Evolutionary conservation across 129 eudicot genomes (phyloP).

Genomic region (Artemisia annua): DNA sequence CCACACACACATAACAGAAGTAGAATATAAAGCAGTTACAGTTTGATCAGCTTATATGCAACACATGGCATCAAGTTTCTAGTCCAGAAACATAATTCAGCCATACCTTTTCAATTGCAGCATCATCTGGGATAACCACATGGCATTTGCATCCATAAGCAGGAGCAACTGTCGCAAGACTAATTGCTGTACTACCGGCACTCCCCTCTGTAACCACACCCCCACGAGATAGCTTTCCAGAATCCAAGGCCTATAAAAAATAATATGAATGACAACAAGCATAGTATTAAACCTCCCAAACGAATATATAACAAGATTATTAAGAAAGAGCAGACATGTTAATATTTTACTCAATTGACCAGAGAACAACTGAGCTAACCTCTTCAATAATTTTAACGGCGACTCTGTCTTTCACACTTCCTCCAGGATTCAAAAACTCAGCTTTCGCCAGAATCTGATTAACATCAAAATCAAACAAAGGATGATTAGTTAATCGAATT

Average conservation of each 20-base stretch:
- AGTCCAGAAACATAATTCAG: background rate
- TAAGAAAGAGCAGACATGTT: background rate
- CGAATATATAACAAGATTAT: background rate
- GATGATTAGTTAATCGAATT: constrained; percentile 1
- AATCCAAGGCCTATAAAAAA: constrained; percentile 67
- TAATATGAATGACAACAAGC: no score
- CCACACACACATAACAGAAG: background rate
- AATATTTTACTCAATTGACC: no score
- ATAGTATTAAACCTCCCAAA: background rate
- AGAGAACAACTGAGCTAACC: constrained; percentile 40
- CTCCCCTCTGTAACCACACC: constrained; percentile 98
- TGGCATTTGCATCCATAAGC: constrained; percentile 98
- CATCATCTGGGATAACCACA: constrained; percentile 99
- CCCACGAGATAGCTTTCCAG: constrained; percentile 68
- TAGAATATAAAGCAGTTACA: background rate
- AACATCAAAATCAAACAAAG: background rate
- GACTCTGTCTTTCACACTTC: constrained; percentile 97
- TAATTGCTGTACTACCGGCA: constrained; percentile 99
- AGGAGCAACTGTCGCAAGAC: constrained; percentile 98
- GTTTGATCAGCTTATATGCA: background rate
- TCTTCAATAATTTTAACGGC: constrained; percentile 87
- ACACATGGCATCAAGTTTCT: constrained; percentile 1
- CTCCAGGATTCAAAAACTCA: constrained; percentile 97
- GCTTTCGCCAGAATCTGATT: constrained; percentile 86
- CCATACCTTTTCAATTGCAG: constrained; percentile 87